Evolutionary conservation across 495 filamentous ascomycete genomes (phyloP).

Genomic region (Aspergillus ellipticus): DNA sequence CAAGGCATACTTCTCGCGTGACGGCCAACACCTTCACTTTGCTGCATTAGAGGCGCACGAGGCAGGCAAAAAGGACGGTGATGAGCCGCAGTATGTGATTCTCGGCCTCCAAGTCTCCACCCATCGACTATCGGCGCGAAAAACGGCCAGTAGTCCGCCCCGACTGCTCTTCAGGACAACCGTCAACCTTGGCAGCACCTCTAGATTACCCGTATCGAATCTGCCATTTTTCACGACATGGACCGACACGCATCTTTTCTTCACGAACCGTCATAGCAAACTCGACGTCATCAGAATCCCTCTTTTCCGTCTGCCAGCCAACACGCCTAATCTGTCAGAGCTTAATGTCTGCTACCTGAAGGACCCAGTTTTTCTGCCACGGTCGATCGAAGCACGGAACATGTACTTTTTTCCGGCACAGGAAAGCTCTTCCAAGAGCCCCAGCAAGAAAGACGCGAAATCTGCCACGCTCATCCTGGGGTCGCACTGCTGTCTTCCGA

Average conservation of each 20-base stretch:
- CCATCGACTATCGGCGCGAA: constrained; percentile 1
- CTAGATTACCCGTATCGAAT: background rate
- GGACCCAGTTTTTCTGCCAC: constrained; percentile 3
- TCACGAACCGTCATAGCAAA: background rate
- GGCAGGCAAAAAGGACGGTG: background rate
- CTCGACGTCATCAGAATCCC: background rate
- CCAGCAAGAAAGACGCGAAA: background rate
- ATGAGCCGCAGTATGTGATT: background rate
- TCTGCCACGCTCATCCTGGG: background rate
- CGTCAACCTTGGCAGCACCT: background rate
- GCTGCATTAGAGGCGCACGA: background rate
- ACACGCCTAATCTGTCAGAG: background rate
- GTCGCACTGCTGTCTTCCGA: background rate
- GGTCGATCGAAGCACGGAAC: background rate
- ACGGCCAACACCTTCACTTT: constrained; percentile 2
- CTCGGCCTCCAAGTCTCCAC: background rate
- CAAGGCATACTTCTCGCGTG: constrained; percentile 1
- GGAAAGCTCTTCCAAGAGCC: background rate
- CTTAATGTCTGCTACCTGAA: background rate
- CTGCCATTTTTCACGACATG: constrained; percentile 3
- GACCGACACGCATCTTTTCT: background rate
- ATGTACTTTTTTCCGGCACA: constrained; percentile 5
- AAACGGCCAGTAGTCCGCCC: constrained; percentile 2
- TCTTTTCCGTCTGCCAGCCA: background rate
- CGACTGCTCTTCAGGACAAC: background rate